A percentile compares a stretch with the other conserved stretches of the same genome.
These are phyloP conservation scores for Xylaria sp. DNA, from an alignment of 2,329 filamentous ascomycete genomes.

Conservation along the genomic window DNA sequence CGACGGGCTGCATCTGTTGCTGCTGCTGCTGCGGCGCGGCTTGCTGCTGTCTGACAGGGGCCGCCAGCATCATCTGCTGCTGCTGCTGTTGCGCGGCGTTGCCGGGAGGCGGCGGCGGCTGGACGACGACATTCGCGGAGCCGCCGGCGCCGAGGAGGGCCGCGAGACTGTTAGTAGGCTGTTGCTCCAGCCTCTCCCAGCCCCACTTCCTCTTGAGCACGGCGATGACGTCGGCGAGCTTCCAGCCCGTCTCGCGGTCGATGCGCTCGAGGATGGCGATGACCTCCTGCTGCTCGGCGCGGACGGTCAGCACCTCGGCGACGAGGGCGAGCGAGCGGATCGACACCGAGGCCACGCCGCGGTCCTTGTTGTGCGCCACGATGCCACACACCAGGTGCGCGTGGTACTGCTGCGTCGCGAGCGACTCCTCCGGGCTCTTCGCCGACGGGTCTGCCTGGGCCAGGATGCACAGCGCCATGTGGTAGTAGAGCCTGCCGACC, in stretches of 20 bases:
- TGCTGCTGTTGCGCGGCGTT: slow-evolving; percentile 40
- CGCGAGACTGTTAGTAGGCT: slow-evolving; percentile 33
- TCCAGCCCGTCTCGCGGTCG: slow-evolving; percentile 80
- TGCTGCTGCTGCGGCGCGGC: slow-evolving; percentile 43
- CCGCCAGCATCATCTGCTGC: slow-evolving; percentile 41
- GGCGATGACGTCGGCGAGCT: slow-evolving; percentile 74
- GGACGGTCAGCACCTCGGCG: slow-evolving; percentile 74
- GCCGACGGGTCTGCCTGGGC: slow-evolving; percentile 80
- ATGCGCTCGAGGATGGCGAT: slow-evolving; percentile 80
- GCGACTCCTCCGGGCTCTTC: slow-evolving; percentile 72
- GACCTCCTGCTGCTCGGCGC: slow-evolving; percentile 82
- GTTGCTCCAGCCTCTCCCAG: slow-evolving; percentile 63
- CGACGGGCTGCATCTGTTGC: slow-evolving; percentile 48
- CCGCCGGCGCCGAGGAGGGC: slow-evolving; percentile 40
- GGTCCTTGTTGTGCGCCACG: slow-evolving; percentile 83
- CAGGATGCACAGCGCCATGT: slow-evolving; percentile 84
- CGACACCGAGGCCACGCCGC: slow-evolving; percentile 80
- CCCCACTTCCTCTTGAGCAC: slow-evolving; percentile 83
- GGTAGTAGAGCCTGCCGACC: slow-evolving; percentile 86
- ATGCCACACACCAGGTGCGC: slow-evolving; percentile 91
- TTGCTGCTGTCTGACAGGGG: slow-evolving; percentile 38
- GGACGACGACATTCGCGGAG: slow-evolving; percentile 23
- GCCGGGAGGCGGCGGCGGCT: slow-evolving; percentile 37
- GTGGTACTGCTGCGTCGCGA: slow-evolving; percentile 75
- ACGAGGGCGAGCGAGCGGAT: slow-evolving; percentile 83